phyloP scores from a whole-genome alignment of 345 rosid genomes.

The Noccaea bulbosa region DNA sequence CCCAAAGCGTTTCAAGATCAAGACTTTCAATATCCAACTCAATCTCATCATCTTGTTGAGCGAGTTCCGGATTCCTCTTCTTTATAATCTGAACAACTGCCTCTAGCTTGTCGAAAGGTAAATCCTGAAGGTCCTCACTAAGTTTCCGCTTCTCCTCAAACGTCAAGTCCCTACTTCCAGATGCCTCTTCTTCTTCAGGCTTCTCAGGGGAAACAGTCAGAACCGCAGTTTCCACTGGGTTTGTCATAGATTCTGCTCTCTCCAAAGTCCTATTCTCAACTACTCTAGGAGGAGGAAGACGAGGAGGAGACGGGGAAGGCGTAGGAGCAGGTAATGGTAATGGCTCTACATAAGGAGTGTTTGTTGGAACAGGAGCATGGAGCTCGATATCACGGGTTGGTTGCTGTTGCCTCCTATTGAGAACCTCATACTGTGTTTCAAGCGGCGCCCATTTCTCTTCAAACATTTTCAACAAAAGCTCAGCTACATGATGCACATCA shows the following conservation, averaged over 20 bases:
- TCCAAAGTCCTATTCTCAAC: constrained; percentile 46
- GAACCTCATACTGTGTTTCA: constrained; percentile 46
- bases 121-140: constrained; percentile 65
- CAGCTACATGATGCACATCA: constrained; percentile 84
- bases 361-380: constrained; percentile 32
- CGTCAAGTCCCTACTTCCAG: constrained; percentile 64
- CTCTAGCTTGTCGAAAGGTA: constrained; percentile 83
- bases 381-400: constrained; percentile 27
- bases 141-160: constrained; percentile 84
- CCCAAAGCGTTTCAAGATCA: constrained; percentile 88
- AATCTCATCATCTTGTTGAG: constrained; percentile 83
- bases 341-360: constrained; percentile 25
- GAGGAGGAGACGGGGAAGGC: constrained; percentile 33
- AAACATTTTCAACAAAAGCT: constrained; percentile 57
- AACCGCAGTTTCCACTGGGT: constrained; percentile 46
- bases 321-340: constrained; percentile 39
- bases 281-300: constrained; percentile 21
- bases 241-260: constrained; percentile 53
- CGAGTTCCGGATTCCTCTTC: constrained; percentile 70
- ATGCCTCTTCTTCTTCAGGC: constrained; percentile 46
- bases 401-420: constrained; percentile 40
- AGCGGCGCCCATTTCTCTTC: constrained; percentile 69
- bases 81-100: constrained; percentile 79
- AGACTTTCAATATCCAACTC: constrained; percentile 88
- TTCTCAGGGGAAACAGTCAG: constrained; percentile 44